Conservation (phyloP, 164 flowering plant genomes). For the Annona squamosa region DNA sequence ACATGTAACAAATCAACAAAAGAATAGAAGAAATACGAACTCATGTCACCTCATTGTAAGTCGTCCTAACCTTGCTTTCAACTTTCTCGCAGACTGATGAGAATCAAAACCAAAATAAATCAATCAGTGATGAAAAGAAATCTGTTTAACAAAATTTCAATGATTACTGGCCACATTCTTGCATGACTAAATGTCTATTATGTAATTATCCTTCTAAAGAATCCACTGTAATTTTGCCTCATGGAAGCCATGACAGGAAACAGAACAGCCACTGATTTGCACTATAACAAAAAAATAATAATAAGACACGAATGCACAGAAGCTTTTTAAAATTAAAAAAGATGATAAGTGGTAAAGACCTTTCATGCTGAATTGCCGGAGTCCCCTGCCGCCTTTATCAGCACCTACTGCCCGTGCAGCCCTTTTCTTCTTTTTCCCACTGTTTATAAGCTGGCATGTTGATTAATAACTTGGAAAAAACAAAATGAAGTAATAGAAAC, state of each 20-base stretch:
- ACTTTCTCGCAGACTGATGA: slow-evolving; percentile 72
- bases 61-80: slow-evolving; percentile 81
- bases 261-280: no score
- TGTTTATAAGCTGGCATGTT: slow-evolving; percentile 16
- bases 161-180: background rate
- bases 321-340: background rate
- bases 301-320: background rate
- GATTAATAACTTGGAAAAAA: background rate
- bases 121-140: slow-evolving; percentile 8
- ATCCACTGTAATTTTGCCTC: background rate
- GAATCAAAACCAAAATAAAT: slow-evolving; percentile 13
- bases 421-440: slow-evolving; percentile 80
- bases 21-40: slow-evolving; percentile 9
- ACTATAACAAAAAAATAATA: no score
- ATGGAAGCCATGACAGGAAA: no score
- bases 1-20: background rate
- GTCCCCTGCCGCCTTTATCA: slow-evolving; percentile 91
- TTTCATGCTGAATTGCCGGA: slow-evolving; percentile 96
- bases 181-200: background rate
- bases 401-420: slow-evolving; percentile 69
- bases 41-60: slow-evolving; percentile 71
- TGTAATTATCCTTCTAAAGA: background rate
- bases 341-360: slow-evolving; percentile 27
- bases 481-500: background rate
- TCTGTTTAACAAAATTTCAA: background rate